phyloP scores from a whole-genome alignment of 306 rosid genomes.

The Citrullus colocynthis region DNA sequence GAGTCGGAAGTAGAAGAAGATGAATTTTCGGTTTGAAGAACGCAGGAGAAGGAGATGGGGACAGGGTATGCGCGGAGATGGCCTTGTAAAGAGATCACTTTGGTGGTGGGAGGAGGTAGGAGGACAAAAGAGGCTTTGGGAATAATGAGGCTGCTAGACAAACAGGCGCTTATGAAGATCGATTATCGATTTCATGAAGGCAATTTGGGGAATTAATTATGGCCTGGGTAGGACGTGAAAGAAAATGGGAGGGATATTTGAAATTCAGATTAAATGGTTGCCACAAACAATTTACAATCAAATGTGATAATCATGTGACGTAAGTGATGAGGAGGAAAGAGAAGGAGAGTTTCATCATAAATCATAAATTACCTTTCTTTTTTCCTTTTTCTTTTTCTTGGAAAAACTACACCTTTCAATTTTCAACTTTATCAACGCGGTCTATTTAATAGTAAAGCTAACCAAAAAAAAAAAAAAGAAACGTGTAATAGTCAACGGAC shows the following conservation, averaged over 20 bases:
- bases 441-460: too few relatives aligned
- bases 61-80: constrained; percentile 16
- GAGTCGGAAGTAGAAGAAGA: constrained; percentile 5
- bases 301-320: neutral
- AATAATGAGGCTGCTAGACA: neutral
- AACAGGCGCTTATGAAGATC: constrained; percentile 22
- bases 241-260: too few relatives aligned
- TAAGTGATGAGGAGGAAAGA: neutral
- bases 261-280: too few relatives aligned
- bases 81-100: constrained; percentile 21
- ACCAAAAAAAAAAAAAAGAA: too few relatives aligned
- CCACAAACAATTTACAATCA: too few relatives aligned
- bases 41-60: constrained; percentile 26
- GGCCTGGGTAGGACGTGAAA: too few relatives aligned
- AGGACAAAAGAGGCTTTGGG: neutral
- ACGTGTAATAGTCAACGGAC: too few relatives aligned
- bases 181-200: too few relatives aligned
- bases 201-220: too few relatives aligned
- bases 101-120: constrained; percentile 10
- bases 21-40: constrained; percentile 9
- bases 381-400: neutral
- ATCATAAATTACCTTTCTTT: neutral
- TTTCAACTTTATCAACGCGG: neutral
- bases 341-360: neutral
- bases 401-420: neutral